Base-by-base conservation (phyloP, 2,329 filamentous ascomycete genomes). In the Trichoderma arundinaceum region DNA sequence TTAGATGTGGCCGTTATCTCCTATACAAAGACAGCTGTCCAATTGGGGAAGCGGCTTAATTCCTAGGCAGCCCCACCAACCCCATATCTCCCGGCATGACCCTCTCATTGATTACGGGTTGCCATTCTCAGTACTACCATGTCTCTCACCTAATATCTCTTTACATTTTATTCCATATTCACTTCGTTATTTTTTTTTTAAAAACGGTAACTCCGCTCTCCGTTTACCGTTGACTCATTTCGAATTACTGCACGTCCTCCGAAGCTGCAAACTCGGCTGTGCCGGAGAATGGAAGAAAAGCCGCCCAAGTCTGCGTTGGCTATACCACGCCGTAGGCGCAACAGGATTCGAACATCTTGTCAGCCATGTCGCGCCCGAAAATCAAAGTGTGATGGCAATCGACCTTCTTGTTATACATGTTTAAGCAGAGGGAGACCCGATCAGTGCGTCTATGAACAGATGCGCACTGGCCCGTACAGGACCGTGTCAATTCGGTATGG, bases 381-480 rank as follows among this genome's bases (percentile, higher is more conserved):
- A 17, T 63, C 60, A 44, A 63, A 54, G 15, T 63, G 60, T 3
- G 60, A 63, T 54, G 60, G 60, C 4, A 63, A 35, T 4, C 60
- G 60, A 3, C 60, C 60, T n/a, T 53, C 49, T 13, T 63, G 60
- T 12, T 53, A 54, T 15, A 53, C 60, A 7, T 63, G 60, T 38
- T 19, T 53, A 9, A 53, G 60, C 1, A 63, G 48, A 54, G 49
- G 49, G 3, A 28, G 41, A 4, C 60, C 60, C 28, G 39, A 63
- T 13, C 22, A 54, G 9, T 63, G 60, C 44, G 17, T 22, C 13
- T 63, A 63, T 28, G 49, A 54, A 10, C 49, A 63, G 7, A 8
- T 7, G 15, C 49, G 13, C 3, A 28, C 49, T 2, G 60, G 49
- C 28, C 49, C 35, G 4, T 15, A 44, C 7, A 41, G 28, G 17